Evolutionary conservation across 2,329 filamentous ascomycete species (phyloP), one percentile per base, ranked within the genome.

Genomic region (Pyricularia pennisetigena): DNA sequence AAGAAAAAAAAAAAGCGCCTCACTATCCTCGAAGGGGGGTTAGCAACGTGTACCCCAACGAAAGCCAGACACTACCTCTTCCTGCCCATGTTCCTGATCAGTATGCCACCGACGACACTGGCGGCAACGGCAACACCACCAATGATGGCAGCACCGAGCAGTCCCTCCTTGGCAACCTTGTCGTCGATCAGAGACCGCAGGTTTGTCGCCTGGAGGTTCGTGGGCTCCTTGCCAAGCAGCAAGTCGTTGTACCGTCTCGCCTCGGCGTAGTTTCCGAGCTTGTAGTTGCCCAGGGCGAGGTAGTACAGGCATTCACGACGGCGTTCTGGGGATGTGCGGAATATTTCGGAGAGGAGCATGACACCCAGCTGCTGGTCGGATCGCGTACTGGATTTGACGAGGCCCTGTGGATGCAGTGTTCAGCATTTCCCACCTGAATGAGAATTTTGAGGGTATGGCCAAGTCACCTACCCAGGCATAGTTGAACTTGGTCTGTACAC

Each of bases 401-500:
- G 86, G 73, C 95, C 95, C 93, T 97, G 72, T 26, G 64, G 32
- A 24, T 66, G 24, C n/a, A 29, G 7, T 28, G 14, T 66, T 66
- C 35, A 49, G 35, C 26, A 24, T 26, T 26, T 26, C 30, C 8
- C 4, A 35, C 1, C n/a, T 20, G 41, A 9, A 6, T n/a, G 4
- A 49, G 12, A 16, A 16, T 16, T 41, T 54, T 20, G 35, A 49
- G 30, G 8, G 30, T 32, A n/a, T n/a, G 3, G 30, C 30, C 30
- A 4, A 24, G 29, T 12, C 20, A 49, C 83, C 69, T 87, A 97
- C 93, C 95, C 95, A 99, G 77, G 95, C 94, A 79, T 94, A 98
- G 88, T 99, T 99, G 87, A 99, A 99, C 78, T 98, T 98, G 70
- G 95, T 99, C 80, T 99, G 95, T 59, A 99, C 87, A 70, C 94